A percentile compares a stretch with the other conserved stretches of the same genome.
These are phyloP conservation scores for Scheffersomyces quercinus DNA, from an alignment of 1,139 yeast species.

Conservation along the genomic window DNA sequence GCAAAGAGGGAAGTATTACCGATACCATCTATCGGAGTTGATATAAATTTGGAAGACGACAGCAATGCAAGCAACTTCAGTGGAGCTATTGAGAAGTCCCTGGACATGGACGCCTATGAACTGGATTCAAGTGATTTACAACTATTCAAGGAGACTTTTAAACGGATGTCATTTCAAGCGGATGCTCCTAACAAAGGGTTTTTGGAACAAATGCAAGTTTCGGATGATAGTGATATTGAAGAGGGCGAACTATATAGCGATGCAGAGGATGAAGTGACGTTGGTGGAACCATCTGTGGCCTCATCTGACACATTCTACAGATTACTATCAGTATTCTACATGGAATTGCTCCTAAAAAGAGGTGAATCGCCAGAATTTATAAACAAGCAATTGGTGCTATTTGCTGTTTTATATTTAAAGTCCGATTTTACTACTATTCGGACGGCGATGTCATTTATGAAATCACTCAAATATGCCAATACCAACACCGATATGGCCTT, in stretches of 20 bases:
- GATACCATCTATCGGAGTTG: too few species aligned
- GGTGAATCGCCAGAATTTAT: slow-evolving; percentile 33
- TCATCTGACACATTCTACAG: neutral
- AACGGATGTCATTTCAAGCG: slow-evolving; percentile 3
- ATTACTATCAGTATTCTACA: slow-evolving; percentile 7
- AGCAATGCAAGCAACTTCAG: too few species aligned
- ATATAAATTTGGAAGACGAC: too few species aligned
- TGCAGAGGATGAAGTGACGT: slow-evolving; percentile 1
- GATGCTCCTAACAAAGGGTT: slow-evolving; percentile 4
- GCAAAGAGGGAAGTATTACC: neutral
- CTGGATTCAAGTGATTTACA: slow-evolving; percentile 3
- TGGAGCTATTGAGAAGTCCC: too few species aligned
- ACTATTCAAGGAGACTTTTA: slow-evolving; percentile 11
- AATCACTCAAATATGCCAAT: slow-evolving; percentile 14
- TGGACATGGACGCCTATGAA: slow-evolving; percentile 2
- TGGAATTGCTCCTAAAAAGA: slow-evolving; percentile 14
- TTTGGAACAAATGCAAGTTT: slow-evolving; percentile 27
- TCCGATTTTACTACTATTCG: slow-evolving; percentile 9
- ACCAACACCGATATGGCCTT: slow-evolving; percentile 12
- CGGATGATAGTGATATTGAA: slow-evolving; percentile 36
- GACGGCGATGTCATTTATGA: slow-evolving; percentile 12
- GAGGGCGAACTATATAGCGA: slow-evolving; percentile 18
- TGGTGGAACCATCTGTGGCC: neutral
- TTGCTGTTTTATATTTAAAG: slow-evolving; percentile 19
- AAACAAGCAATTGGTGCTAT: slow-evolving; percentile 28